Evolutionary conservation across 169 alveolate species (phyloP), one percentile per base, ranked within the genome.

Genomic region (Eimeria falciformis): DNA sequence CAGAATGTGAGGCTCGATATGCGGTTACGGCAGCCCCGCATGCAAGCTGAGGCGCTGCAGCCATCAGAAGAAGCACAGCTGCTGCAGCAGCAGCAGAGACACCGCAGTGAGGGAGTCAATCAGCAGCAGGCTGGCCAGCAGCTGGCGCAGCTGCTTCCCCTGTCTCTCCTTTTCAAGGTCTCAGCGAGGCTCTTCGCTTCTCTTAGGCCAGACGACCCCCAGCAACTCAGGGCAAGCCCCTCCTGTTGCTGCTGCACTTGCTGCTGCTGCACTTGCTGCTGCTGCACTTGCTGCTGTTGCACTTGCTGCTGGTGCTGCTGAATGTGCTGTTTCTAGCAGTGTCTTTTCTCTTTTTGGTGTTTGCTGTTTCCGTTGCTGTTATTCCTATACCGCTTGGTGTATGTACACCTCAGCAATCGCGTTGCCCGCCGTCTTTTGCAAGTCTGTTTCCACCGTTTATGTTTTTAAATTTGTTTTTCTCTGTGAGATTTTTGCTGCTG

Each of bases 61-160:
- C 88, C 46, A 29, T 47, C 47, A 12, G 71, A 78, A 33, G 88
- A 78, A n/a, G 7, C 50, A 71, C 88, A 78, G 71, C 53, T 53
- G 5, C 73, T 78, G 55, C 71, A 71, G 69, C 73, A 78, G 69
- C 88, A 78, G 73, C 86, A 77, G 86, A 68, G 29, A 27, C 88
- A 78, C 71, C 88, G 88, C n/a, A 53, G 46, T n/a, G 71, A 53
- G 69, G 71, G 88, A 14, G 50, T 78, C n/a, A 47, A 78, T 27
- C 43, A 47, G 6, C 88, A 47, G 73, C 88, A 50, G 68, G 88
- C 88, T n/a, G 73, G 88, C 47, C 71, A 78, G 73, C 88, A 78
- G 73, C 73, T 78, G 1, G 25, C 88, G 37, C 88, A 47, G 4
- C 23, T 78, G 5, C 88, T 78, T 43, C 88, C 88, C 47, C 27